These are phyloP conservation scores for Arctostaphylos glauca DNA, from an alignment of 148 eudicot genomes.

Conservation along the genomic window DNA sequence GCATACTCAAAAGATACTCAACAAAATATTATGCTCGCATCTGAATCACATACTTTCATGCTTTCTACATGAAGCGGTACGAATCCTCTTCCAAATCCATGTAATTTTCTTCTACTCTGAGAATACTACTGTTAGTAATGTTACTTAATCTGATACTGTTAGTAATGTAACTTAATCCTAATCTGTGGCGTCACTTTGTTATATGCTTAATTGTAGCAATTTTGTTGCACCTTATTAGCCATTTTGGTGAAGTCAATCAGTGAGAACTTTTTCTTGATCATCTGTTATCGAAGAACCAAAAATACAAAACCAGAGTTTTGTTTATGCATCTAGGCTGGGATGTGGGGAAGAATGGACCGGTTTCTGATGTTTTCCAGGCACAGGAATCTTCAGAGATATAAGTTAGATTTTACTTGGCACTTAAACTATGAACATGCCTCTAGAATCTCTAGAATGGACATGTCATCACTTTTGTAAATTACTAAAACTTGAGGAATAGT, in stretches of 20 bases:
- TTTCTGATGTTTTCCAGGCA: background rate
- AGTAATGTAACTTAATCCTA: background rate
- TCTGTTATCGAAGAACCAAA: background rate
- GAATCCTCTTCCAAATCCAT: background rate
- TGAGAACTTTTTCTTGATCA: background rate
- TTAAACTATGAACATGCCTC: background rate
- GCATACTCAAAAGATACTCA: background rate
- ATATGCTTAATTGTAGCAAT: background rate
- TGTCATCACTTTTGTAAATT: background rate
- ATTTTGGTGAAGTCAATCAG: background rate
- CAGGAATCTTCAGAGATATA: background rate
- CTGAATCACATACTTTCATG: background rate
- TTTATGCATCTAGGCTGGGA: background rate
- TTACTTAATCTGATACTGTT: background rate
- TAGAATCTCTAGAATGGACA: background rate
- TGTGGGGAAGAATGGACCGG: background rate
- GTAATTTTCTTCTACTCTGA: background rate
- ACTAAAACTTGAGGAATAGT: background rate
- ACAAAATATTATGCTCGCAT: background rate
- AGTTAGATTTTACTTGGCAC: background rate
- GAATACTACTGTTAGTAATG: background rate
- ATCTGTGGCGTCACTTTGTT: slow-evolving; percentile 6
- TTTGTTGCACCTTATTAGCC: background rate
- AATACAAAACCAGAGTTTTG: background rate
- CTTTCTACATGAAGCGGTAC: background rate